These are phyloP conservation scores for Boletus coccyginus DNA, from an alignment of 768 basidiomycete species.

Conservation along the genomic window DNA sequence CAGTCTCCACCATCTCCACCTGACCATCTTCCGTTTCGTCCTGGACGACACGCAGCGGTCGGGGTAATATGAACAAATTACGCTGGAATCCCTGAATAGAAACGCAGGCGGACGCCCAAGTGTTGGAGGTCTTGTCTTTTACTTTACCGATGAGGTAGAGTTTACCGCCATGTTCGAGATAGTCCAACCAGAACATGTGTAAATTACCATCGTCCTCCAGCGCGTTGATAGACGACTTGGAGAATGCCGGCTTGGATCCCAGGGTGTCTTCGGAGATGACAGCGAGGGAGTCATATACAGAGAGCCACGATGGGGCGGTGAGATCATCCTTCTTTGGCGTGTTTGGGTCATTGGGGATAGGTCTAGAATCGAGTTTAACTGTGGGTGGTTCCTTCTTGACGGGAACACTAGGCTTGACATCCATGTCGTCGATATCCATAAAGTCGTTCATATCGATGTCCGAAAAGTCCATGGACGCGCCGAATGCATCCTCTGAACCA, in stretches of 20 bases:
- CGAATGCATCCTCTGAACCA: slow-evolving; percentile 47
- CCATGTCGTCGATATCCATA: slow-evolving; percentile 58
- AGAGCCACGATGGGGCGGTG: slow-evolving; percentile 61
- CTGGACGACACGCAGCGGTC: slow-evolving; percentile 53
- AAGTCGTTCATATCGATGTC: slow-evolving; percentile 56
- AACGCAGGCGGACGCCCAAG: slow-evolving; percentile 84
- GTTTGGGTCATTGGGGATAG: neutral
- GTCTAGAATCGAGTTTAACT: slow-evolving; percentile 15
- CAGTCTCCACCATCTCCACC: slow-evolving; percentile 57
- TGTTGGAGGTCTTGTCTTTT: slow-evolving; percentile 61
- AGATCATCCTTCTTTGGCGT: slow-evolving; percentile 46
- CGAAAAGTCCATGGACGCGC: slow-evolving; percentile 49
- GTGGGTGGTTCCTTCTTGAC: slow-evolving; percentile 18
- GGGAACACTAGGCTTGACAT: slow-evolving; percentile 40
- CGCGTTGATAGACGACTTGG: slow-evolving; percentile 47
- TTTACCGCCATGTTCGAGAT: slow-evolving; percentile 80
- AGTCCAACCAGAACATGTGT: slow-evolving; percentile 95
- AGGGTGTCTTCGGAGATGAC: slow-evolving; percentile 61
- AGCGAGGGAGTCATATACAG: slow-evolving; percentile 68
- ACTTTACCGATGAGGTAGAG: slow-evolving; percentile 92
- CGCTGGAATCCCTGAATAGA: slow-evolving; percentile 83
- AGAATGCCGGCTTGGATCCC: slow-evolving; percentile 41
- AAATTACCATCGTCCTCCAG: slow-evolving; percentile 84
- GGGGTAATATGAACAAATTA: slow-evolving; percentile 87
- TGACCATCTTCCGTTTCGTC: slow-evolving; percentile 31